Conservation (phyloP, 1,284 basidiomycete genomes). For the Phylloboletellus chloephorus region DNA sequence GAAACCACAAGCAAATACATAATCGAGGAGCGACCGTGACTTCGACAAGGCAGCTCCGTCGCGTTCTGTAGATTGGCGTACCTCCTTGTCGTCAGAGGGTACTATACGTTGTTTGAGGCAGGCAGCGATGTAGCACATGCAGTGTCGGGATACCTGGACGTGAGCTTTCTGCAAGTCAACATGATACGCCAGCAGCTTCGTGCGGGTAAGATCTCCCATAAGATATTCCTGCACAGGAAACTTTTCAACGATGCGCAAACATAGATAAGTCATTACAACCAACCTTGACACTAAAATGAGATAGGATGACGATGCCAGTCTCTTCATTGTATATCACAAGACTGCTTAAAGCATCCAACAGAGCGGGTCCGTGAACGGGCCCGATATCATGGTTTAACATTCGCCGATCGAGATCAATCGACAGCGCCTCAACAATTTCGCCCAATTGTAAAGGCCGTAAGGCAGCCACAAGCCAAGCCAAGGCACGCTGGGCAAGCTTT, state of each 20-base stretch:
- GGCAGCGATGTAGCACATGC: constrained; percentile 1
- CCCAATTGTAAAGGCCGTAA: neutral
- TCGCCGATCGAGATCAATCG: neutral
- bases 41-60: neutral
- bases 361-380: neutral
- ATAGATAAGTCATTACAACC: no score
- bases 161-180: neutral
- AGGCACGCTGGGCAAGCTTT: neutral
- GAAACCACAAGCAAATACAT: neutral
- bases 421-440: neutral
- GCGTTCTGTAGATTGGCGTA: neutral
- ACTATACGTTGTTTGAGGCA: neutral
- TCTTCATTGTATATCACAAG: neutral
- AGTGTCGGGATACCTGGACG: neutral
- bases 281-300: neutral
- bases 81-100: neutral
- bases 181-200: neutral
- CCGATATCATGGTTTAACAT: neutral
- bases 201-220: neutral
- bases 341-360: neutral
- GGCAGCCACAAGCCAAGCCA: neutral
- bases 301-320: neutral
- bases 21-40: neutral
- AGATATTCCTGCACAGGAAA: neutral
- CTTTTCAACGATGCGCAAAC: neutral